Base-by-base conservation (phyloP, 306 rosid species). In the Quercus agrifolia region DNA sequence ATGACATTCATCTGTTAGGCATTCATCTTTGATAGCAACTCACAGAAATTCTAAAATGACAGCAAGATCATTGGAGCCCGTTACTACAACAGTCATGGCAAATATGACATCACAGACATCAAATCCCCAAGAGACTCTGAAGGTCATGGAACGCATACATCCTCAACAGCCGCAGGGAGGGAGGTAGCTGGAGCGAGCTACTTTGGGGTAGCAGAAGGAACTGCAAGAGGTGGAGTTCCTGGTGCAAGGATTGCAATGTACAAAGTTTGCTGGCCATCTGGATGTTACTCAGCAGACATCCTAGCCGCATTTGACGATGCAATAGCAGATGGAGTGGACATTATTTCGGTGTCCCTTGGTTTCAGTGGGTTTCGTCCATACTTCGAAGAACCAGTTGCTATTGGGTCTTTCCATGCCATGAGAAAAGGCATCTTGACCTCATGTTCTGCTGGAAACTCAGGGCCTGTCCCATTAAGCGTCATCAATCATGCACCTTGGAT, bases 11-110 rank as follows among this genome's bases (percentile, higher is more conserved):
- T 8, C 51, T 19, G 4, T 67, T 0, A 33, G 14, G 13, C 51
- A 6, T 18, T 17, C 25, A 66, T 30, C 49, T 33, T 5, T 17
- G 71, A 17, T 66, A 33, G 71, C 8, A 67, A 67, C 72, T 67
- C 25, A 67, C 41, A 27, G 41, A 63, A 62, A 27, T 28, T 35
- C 8, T n/a, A 2, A 19, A 18, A 20, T 71, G 8, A 17, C 82
- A 85, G 86, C 46, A 82, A 82, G 77, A 30, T 86, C 23, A 86
- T 86, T 5, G 78, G 89, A 57, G 86, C 86, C 8, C 72, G 86
- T 19, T 79, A 9, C 73, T 85, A 82, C 79, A 58, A 67, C 15
- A 33, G 77, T 0, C 61, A 71, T 0, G 71, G 23, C 23, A 0
- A 0, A 57, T 57, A 71, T 11, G 80, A 59, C 31, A 17, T 21